These are phyloP conservation scores for Microdochium nivale DNA, from an alignment of 2,329 filamentous ascomycete species.

Conservation along the genomic window DNA sequence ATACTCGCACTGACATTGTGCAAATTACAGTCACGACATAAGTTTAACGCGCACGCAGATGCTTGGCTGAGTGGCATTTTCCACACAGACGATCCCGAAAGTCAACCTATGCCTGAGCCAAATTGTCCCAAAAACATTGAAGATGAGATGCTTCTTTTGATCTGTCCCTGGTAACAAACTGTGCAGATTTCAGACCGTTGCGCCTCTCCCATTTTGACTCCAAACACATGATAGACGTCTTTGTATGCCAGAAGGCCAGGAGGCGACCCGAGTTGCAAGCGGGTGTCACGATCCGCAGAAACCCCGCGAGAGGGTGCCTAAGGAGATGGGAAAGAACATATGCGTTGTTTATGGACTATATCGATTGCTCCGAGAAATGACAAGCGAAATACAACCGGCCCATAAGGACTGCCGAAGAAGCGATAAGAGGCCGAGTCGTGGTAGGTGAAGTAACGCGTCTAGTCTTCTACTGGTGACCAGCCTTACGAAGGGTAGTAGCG, in stretches of 20 bases:
- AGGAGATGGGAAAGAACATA: conserved; percentile 17
- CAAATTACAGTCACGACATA: too few relatives aligned
- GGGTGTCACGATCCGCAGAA: conserved; percentile 16
- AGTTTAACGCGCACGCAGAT: too few relatives aligned
- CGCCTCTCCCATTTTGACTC: conserved; percentile 23
- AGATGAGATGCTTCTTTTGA: conserved; percentile 16
- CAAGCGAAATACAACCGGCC: conserved; percentile 52
- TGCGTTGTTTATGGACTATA: conserved; percentile 39
- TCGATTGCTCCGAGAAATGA: conserved; percentile 46
- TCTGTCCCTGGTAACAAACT: conserved; percentile 24
- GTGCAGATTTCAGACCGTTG: conserved; percentile 27
- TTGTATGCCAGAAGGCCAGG: conserved; percentile 12
- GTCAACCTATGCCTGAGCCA: neutral
- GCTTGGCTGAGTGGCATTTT: too few relatives aligned
- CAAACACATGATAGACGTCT: conserved; percentile 20
- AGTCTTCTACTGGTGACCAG: conserved; percentile 50
- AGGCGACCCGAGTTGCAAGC: conserved; percentile 6
- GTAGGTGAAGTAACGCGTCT: conserved; percentile 21
- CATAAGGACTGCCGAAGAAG: conserved; percentile 32
- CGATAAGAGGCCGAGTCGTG: conserved; percentile 30
- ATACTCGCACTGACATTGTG: too few relatives aligned
- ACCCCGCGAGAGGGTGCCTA: conserved; percentile 16
- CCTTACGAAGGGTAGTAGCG: conserved; percentile 74
- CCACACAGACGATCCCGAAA: too few relatives aligned
- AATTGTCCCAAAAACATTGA: neutral